These are phyloP conservation scores for Aphanomyces stellatus DNA, from an alignment of 352 stramenopile genomes.

Conservation along the genomic window DNA sequence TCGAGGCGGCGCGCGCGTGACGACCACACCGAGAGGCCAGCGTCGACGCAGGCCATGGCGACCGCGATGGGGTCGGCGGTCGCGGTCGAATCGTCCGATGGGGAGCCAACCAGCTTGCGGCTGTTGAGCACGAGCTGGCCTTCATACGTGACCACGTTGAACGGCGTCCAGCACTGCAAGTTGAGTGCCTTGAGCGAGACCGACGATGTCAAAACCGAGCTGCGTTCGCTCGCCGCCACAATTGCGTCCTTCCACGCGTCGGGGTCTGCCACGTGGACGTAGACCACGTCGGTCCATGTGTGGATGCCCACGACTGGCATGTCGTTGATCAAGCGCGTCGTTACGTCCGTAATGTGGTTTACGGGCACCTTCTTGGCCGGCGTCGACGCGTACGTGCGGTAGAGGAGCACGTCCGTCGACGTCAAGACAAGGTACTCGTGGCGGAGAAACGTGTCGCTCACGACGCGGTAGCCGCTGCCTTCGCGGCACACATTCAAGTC, in stretches of 20 bases:
- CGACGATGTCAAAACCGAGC: neutral
- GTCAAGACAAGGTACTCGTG: constrained; percentile 70
- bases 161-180: constrained; percentile 6
- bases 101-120: neutral
- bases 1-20: constrained; percentile 24
- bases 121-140: constrained; percentile 14
- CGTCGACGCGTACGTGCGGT: constrained; percentile 48
- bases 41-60: neutral
- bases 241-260: constrained; percentile 1
- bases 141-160: constrained; percentile 18
- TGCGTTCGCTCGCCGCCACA: neutral
- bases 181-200: neutral
- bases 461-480: constrained; percentile 45
- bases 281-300: constrained; percentile 21
- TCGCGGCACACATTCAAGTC: constrained; percentile 55
- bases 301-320: constrained; percentile 25
- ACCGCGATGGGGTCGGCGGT: constrained; percentile 22
- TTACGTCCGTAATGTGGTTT: constrained; percentile 37
- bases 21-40: neutral
- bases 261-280: constrained; percentile 15
- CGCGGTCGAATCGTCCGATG: constrained; percentile 21
- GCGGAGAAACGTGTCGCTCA: constrained; percentile 39
- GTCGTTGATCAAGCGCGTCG: constrained; percentile 24
- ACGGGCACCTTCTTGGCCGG: constrained; percentile 35
- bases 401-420: constrained; percentile 47